These are phyloP conservation scores for Diaporthe citrichinensis DNA, from an alignment of 2,329 filamentous ascomycete species.

Conservation along the genomic window DNA sequence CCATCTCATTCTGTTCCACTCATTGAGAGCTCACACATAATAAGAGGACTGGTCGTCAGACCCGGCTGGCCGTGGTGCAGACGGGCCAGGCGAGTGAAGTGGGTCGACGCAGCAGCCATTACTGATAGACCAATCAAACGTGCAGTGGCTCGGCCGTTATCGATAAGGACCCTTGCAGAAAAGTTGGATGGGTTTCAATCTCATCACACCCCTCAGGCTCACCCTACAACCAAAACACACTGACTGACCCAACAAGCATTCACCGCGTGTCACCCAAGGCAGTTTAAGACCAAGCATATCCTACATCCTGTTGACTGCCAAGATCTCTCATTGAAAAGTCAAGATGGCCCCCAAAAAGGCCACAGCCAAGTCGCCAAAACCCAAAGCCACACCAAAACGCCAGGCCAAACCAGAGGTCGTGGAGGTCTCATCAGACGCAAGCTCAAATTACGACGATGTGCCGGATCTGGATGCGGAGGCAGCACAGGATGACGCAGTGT, in stretches of 20 bases:
- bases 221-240: background rate
- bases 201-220: constrained; percentile 4
- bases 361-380: constrained; percentile 26
- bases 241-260: background rate
- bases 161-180: constrained; percentile 37
- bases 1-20: background rate
- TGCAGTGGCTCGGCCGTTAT: background rate
- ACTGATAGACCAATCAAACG: background rate
- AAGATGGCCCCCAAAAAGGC: constrained; percentile 34
- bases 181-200: constrained; percentile 30
- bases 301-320: too few relatives aligned
- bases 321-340: background rate
- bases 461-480: constrained; percentile 24
- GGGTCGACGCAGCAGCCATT: background rate
- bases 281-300: background rate
- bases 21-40: background rate
- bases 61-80: background rate
- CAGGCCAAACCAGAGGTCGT: constrained; percentile 31
- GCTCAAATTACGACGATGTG: constrained; percentile 10
- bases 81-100: background rate
- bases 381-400: constrained; percentile 26
- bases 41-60: background rate
- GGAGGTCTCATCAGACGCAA: constrained; percentile 5
- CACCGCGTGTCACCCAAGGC: background rate
- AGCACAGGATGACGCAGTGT: constrained; percentile 34